These are phyloP conservation scores for Penicillium mononematosum DNA, from an alignment of 495 filamentous ascomycete species.

Conservation along the genomic window DNA sequence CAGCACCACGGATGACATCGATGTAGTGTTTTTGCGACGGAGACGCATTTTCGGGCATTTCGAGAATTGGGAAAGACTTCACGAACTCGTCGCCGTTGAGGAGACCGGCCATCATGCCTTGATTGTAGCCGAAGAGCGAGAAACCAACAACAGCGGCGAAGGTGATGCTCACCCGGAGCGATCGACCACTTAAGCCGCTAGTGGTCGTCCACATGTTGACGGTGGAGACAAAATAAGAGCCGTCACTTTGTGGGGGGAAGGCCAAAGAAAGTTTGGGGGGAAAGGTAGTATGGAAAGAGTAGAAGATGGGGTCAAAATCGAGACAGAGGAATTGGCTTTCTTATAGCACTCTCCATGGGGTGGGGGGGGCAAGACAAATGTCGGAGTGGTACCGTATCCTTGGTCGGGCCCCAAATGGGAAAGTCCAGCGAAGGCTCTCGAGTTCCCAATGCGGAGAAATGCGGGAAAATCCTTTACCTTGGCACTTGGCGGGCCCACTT, in stretches of 20 bases:
- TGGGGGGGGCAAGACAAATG: constrained; percentile 4
- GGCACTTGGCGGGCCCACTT: constrained; percentile 16
- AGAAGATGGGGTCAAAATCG: too few species aligned
- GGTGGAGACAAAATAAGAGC: constrained; percentile 15
- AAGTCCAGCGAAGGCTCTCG: constrained; percentile 18
- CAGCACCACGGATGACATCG: constrained; percentile 29
- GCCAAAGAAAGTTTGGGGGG: neutral
- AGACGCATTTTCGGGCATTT: constrained; percentile 11
- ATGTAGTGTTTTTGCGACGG: constrained; percentile 11
- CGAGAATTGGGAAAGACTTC: constrained; percentile 16
- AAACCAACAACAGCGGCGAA: constrained; percentile 26
- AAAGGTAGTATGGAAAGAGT: neutral
- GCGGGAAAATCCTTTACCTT: neutral
- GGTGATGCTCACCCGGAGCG: constrained; percentile 28
- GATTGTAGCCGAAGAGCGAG: constrained; percentile 30
- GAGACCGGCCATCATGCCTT: constrained; percentile 30
- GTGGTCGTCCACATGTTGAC: constrained; percentile 30
- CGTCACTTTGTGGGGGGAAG: constrained; percentile 11
- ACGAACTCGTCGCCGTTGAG: constrained; percentile 23
- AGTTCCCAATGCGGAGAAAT: constrained; percentile 12
- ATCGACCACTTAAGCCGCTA: constrained; percentile 18
- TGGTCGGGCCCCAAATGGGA: constrained; percentile 12
- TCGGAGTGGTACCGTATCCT: constrained; percentile 1
- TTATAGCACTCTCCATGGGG: constrained; percentile 20
- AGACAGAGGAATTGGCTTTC: constrained; percentile 6